Conservation (phyloP, 208 protist species). For the Sergeia podlipaevii region DNA sequence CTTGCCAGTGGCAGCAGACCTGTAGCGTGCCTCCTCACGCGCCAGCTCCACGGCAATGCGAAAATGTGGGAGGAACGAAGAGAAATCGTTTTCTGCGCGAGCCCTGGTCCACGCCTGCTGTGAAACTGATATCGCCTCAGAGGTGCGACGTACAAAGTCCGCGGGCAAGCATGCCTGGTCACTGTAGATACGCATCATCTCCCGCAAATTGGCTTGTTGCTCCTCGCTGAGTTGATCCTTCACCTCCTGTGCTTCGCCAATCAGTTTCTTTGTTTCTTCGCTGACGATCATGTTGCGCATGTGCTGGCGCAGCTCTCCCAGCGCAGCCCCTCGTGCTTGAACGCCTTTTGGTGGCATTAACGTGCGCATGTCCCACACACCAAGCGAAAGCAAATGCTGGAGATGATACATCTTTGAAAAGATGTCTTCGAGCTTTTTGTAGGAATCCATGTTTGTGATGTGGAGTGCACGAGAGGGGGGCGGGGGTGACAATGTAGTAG, state of each 20-base stretch:
- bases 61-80: constrained; percentile 25
- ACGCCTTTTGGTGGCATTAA: constrained; percentile 42
- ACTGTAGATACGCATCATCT: constrained; percentile 19
- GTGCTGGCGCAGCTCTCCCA: constrained; percentile 19
- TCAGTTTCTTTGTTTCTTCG: neutral
- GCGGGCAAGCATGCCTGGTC: constrained; percentile 19
- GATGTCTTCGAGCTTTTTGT: constrained; percentile 29
- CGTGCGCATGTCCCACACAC: constrained; percentile 33
- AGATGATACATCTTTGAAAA: constrained; percentile 39
- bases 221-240: constrained; percentile 14
- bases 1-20: constrained; percentile 11
- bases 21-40: constrained; percentile 27
- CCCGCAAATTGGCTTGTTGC: constrained; percentile 38
- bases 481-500: too few relatives aligned
- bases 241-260: constrained; percentile 19
- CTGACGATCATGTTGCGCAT: constrained; percentile 26
- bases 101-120: constrained; percentile 27
- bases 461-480: too few relatives aligned
- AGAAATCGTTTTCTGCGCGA: constrained; percentile 36
- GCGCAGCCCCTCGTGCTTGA: constrained; percentile 19
- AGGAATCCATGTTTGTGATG: constrained; percentile 39
- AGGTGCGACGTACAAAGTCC: constrained; percentile 22
- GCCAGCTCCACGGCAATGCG: constrained; percentile 33
- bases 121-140: constrained; percentile 19
- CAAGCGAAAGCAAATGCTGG: constrained; percentile 18